Evolutionary conservation across 1,284 basidiomycete species (phyloP), one percentile per base, ranked within the genome.

Genomic region (Gomphus bonarii): DNA sequence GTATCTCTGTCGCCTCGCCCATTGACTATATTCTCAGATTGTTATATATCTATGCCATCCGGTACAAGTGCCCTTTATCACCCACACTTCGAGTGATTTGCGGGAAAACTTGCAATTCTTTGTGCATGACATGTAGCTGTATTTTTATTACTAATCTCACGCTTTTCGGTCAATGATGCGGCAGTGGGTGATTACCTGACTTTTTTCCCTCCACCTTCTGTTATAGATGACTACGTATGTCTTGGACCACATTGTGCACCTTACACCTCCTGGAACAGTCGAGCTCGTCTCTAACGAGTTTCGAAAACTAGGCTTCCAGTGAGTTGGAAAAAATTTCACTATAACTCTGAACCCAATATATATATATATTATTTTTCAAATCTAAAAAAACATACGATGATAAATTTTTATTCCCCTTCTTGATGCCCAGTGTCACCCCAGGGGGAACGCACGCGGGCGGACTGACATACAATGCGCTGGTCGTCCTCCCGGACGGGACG

Each of bases 171-270:
- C 3, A 14, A 12, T 18, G 6, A 38, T 12, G 5, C 14, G 14
- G 36, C 6, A 14, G 3, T 12, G 7, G 3, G 7, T 38, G 36
- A 6, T 10, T 8, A 3, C 7, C 3, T 43, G 42, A 43, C 18
- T 22, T 8, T 20, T 18, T 6, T 20, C n/a, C 8, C 1, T 11
- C 6, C n/a, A 9, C 8, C 42, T 9, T 6, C 6, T 42, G 3
- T 16, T 9, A 6, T 42, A 42, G n/a, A 57, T 57, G 35, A 72
- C 74, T 14, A 84, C 82, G 0, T 72, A 69, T 46, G 78, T 67
- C 8, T 66, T 86, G 16, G 84, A 87, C 60, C 84, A 87, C 63
- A 79, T 87, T 59, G 75, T 87, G 0, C 78, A 86, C 65, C 70
- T 87, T n/a, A 80, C 78, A 0, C 78, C 83, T 0, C 79, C 83